Percentiles rank a stretch among this genome's conserved stretches.
phyloP scores from a whole-genome alignment of 768 basidiomycete species.

The Macrolepiota dolichaula region DNA sequence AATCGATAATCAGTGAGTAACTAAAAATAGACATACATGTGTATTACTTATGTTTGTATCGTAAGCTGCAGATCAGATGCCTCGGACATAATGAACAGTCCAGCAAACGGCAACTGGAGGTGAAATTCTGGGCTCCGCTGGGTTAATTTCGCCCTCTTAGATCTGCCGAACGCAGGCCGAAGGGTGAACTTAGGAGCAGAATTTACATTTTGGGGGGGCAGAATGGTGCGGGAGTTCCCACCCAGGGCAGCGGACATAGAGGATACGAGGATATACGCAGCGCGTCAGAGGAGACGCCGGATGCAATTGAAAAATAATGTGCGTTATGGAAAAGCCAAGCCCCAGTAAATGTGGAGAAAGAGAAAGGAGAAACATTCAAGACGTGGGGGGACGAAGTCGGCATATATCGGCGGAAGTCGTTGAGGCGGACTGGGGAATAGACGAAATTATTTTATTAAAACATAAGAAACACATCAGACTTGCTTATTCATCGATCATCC shows the following conservation, averaged over 20 bases:
- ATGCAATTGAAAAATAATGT: background rate
- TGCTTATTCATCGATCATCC: conserved; percentile 34
- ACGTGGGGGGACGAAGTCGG: background rate
- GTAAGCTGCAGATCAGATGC: no score
- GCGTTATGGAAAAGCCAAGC: background rate
- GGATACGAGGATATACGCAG: background rate
- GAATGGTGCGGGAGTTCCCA: background rate
- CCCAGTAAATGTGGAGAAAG: background rate
- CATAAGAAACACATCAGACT: conserved; percentile 22
- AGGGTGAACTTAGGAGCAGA: background rate
- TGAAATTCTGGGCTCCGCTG: no score
- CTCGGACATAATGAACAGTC: no score
- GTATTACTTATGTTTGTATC: background rate
- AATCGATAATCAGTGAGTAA: background rate
- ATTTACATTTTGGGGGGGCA: background rate
- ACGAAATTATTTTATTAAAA: background rate
- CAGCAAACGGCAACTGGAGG: no score
- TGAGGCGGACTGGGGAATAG: background rate
- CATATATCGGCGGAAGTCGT: no score
- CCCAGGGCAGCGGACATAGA: background rate
- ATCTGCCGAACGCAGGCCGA: background rate
- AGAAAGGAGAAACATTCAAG: background rate
- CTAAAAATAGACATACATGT: background rate
- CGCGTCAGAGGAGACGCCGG: background rate
- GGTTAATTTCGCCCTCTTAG: no score